Base-by-base conservation (phyloP, 2,329 filamentous ascomycete species). In the Zymoseptoria pseudotritici region DNA sequence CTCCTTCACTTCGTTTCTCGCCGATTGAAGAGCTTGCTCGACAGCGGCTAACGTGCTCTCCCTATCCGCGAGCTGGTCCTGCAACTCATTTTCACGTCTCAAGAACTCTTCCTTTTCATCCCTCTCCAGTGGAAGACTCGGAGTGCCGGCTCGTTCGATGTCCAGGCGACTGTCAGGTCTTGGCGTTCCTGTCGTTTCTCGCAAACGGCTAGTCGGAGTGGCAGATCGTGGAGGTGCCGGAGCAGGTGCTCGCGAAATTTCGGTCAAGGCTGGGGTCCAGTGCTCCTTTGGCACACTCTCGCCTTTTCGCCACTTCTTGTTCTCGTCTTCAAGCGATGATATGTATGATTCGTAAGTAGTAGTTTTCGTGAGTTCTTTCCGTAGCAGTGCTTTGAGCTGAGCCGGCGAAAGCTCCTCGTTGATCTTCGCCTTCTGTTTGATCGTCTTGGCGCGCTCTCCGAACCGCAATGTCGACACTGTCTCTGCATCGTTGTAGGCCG, bases 361-460 rank as follows among this genome's bases (percentile, higher is more conserved):
- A 66, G 94, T 87, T 74, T 97, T 92, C 56, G 84, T 86, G 76
- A 96, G 92, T 13, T 91, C 91, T 77, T 96, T 96, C 78, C 90
- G 92, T 73, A 99, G 86, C 71, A 97, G 83, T 55, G 86, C 83
- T 78, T 97, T 99, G 80, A 99, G 86, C 76, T 99, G 94, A 11
- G 91, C 86, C 53, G 94, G 94, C 71, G 93, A 97, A 70, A 99
- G 84, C 76, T 99, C 94, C 53, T 93, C 92, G 73, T 99, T 99
- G 83, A 99, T 89, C 87, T 97, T 99, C 76, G 94, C 94, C 83
- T 97, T 97, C 81, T 97, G 97, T 87, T 97, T 97, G 80, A 99
- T 99, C 0, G 91, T 90, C 81, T 99, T 99, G 60, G 94, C 94
- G 73, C 94, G 83, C 77, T 94, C 95, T 80, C 94, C 94, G 73